phyloP scores from a whole-genome alignment of 2,329 filamentous ascomycete species.

The Dactylellina parvicollis region DNA sequence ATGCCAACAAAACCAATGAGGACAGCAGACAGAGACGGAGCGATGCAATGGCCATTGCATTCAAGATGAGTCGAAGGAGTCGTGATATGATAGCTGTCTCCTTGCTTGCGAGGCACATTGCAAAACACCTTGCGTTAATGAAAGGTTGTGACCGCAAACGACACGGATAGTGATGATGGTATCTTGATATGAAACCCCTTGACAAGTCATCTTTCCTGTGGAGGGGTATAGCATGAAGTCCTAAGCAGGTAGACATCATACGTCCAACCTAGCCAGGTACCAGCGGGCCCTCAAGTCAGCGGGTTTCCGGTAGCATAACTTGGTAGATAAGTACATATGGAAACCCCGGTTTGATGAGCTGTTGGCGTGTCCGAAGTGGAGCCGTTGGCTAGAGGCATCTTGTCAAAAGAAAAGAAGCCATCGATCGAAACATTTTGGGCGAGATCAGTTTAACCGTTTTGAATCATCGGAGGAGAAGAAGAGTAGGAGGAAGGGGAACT shows the following conservation, averaged over 20 bases:
- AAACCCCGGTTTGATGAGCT: constrained; percentile 26
- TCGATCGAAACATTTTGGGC: neutral
- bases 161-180: no score
- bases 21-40: neutral
- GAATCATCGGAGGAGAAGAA: neutral
- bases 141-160: neutral
- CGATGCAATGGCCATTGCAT: constrained; percentile 14
- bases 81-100: neutral
- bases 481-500: constrained; percentile 6
- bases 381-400: constrained; percentile 6
- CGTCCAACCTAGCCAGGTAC: neutral
- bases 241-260: neutral
- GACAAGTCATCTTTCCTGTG: no score
- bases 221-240: no score
- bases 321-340: neutral
- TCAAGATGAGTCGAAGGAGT: neutral
- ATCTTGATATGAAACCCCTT: neutral
- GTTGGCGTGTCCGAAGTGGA: constrained; percentile 34
- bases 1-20: constrained; percentile 12
- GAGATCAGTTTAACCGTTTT: neutral
- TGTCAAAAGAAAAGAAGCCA: neutral
- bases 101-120: neutral
- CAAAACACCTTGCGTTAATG: no score
- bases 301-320: neutral
- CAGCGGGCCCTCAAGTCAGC: neutral